Evolutionary conservation across 2,329 filamentous ascomycete genomes (phyloP).

Genomic region (Capronia epimyces): DNA sequence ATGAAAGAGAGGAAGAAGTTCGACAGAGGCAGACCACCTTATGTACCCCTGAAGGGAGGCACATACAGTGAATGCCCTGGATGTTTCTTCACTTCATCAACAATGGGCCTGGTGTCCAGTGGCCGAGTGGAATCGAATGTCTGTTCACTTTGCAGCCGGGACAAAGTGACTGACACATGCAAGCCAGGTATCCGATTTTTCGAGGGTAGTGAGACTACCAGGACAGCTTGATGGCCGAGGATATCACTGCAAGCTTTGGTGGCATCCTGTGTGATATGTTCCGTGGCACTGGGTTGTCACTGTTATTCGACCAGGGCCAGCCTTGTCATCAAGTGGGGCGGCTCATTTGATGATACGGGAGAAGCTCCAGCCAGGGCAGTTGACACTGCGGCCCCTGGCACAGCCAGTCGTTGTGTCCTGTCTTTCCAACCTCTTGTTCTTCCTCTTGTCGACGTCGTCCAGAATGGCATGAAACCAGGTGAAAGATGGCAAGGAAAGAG

Average conservation of each 20-base stretch:
- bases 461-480: neutral
- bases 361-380: too few relatives aligned
- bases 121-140: neutral
- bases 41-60: neutral
- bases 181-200: too few relatives aligned
- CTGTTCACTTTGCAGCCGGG: neutral
- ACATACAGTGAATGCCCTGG: neutral
- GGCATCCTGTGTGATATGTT: too few relatives aligned
- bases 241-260: too few relatives aligned
- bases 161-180: neutral
- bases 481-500: neutral
- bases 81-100: neutral
- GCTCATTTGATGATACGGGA: too few relatives aligned
- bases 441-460: constrained; percentile 16
- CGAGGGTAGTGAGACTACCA: too few relatives aligned
- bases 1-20: neutral
- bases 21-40: neutral
- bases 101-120: neutral
- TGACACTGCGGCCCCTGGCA: too few relatives aligned
- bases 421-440: neutral
- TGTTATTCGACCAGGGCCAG: too few relatives aligned
- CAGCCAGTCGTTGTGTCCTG: too few relatives aligned
- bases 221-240: too few relatives aligned
- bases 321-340: too few relatives aligned
- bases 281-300: too few relatives aligned